Percentiles rank a stretch among this genome's conserved stretches.
Conservation (phyloP, 768 basidiomycete species). For the Symmetrospora coprosmae region DNA sequence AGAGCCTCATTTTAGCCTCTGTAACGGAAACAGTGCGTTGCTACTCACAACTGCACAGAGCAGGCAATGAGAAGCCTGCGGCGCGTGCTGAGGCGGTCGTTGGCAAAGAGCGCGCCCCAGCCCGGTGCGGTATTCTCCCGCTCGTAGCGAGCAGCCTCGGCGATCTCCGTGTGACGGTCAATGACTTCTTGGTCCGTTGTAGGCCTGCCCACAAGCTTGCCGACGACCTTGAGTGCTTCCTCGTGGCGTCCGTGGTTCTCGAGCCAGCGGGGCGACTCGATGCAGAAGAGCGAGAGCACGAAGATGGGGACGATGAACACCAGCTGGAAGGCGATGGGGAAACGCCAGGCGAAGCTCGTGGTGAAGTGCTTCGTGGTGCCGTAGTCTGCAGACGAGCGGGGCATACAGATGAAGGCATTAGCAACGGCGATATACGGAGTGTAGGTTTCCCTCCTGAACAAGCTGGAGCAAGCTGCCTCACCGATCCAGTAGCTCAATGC, state of each 20-base stretch:
- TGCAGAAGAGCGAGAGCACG: background rate
- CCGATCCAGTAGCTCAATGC: background rate
- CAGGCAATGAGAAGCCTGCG: background rate
- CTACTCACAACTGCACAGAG: background rate
- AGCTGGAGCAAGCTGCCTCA: no score
- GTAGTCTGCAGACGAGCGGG: no score
- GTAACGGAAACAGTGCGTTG: no score
- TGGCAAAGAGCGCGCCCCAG: background rate
- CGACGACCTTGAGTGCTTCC: background rate
- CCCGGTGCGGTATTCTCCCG: background rate
- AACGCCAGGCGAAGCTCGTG: background rate
- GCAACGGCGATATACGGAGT: no score
- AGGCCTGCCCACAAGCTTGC: background rate
- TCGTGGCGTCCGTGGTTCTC: background rate
- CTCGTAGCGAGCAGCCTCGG: background rate
- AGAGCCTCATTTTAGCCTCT: no score
- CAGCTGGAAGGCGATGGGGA: slow-evolving; percentile 6
- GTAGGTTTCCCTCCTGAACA: no score
- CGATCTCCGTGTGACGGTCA: background rate
- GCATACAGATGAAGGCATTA: no score
- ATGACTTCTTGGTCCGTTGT: background rate
- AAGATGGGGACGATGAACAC: background rate
- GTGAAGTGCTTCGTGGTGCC: background rate
- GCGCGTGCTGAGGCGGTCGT: background rate
- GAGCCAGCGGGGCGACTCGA: slow-evolving; percentile 6